Conservation (phyloP, 306 rosid genomes). For the Pyrus pyrifolia region DNA sequence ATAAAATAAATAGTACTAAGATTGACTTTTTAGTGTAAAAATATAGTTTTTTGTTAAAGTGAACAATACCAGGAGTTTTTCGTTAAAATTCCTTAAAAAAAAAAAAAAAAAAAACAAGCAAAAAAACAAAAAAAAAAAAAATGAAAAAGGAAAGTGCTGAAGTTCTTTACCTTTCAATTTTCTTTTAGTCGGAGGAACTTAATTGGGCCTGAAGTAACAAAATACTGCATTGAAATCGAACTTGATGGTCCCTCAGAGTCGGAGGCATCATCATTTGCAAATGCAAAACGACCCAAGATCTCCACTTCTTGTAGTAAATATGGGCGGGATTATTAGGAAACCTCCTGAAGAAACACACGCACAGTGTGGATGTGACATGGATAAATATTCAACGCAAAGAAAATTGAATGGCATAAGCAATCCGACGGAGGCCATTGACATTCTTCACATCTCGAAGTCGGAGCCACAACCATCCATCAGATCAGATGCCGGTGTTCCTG, state of each 20-base stretch:
- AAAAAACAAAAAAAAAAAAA: too few species aligned
- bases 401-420: slow-evolving; percentile 31
- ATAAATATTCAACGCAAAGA: background rate
- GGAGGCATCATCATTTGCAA: background rate
- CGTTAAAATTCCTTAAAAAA: rapidly evolving
- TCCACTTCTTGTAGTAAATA: background rate
- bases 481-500: slow-evolving; percentile 27
- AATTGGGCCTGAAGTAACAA: too few species aligned
- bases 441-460: slow-evolving; percentile 29
- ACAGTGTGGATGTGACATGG: background rate
- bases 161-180: too few species aligned
- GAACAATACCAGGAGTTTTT: rapidly evolving
- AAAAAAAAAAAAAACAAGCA: too few species aligned
- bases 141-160: too few species aligned
- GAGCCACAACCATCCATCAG: slow-evolving; percentile 5
- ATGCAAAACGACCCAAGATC: background rate
- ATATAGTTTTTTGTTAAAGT: rapidly evolving
- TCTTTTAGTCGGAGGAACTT: too few species aligned
- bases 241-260: background rate
- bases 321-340: background rate
- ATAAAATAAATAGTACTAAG: too few species aligned
- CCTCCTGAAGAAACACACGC: background rate
- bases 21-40: too few species aligned
- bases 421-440: slow-evolving; percentile 20
- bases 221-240: background rate